A percentile compares a stretch with the other conserved stretches of the same genome.
Evolutionary conservation across 2,329 filamentous ascomycete genomes (phyloP).

Genomic region (Microdochium trichocladiopsis): DNA sequence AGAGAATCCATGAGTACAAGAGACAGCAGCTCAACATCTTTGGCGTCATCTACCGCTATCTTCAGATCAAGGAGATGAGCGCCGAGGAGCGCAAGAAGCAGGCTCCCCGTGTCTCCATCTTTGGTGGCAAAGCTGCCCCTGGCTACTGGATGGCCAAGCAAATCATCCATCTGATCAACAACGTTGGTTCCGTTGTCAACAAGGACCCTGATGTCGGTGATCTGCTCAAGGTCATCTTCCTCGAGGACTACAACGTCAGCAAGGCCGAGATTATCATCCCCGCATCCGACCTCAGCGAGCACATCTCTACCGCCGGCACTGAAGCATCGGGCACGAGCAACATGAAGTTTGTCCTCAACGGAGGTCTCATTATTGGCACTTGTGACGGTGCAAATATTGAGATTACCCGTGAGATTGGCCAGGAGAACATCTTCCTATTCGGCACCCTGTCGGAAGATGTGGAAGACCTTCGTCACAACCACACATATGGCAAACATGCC

Average conservation of each 20-base stretch:
- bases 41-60: constrained; percentile 90
- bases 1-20: constrained; percentile 99
- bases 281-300: constrained; percentile 93
- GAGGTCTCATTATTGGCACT: constrained; percentile 93
- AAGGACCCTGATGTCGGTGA: constrained; percentile 88
- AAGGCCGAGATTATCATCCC: constrained; percentile 96
- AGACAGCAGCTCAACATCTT: constrained; percentile 99
- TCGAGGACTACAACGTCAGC: constrained; percentile 98
- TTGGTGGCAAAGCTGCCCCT: constrained; percentile 94
- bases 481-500: constrained; percentile 74
- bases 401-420: constrained; percentile 93
- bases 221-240: constrained; percentile 91
- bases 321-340: constrained; percentile 88
- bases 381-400: constrained; percentile 98
- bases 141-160: constrained; percentile 99
- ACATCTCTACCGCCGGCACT: constrained; percentile 96
- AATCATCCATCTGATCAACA: constrained; percentile 94
- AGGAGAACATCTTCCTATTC: constrained; percentile 98
- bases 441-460: constrained; percentile 94
- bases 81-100: constrained; percentile 81
- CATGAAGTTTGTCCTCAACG: constrained; percentile 99
- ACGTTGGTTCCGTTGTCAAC: constrained; percentile 84
- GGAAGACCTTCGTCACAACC: constrained; percentile 85
- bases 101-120: constrained; percentile 84
- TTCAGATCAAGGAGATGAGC: constrained; percentile 79